A percentile compares a stretch with the other conserved stretches of the same genome.
Evolutionary conservation across 306 rosid genomes (phyloP).

Genomic region (Potentilla sterilis): DNA sequence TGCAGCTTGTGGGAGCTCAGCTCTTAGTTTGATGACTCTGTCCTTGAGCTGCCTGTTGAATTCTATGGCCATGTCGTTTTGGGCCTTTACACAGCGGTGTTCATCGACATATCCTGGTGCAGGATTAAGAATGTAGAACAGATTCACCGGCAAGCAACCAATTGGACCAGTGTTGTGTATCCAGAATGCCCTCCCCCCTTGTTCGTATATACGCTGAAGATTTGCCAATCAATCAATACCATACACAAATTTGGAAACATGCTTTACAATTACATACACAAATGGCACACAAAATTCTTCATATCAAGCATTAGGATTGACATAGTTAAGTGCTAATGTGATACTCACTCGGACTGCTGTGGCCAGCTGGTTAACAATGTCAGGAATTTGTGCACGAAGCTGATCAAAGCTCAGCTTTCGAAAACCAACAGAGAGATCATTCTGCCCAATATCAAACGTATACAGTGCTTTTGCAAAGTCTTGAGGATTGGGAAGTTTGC

Average conservation of each 20-base stretch:
- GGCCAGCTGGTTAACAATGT: constrained; percentile 72
- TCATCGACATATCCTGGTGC: constrained; percentile 56
- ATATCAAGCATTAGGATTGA: not conserved
- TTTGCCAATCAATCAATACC: not conserved
- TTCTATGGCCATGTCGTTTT: constrained; percentile 62
- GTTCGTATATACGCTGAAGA: constrained; percentile 53
- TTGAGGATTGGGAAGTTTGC: constrained; percentile 66
- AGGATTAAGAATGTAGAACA: constrained; percentile 61
- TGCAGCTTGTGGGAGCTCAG: constrained; percentile 81
- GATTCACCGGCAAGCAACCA: constrained; percentile 77
- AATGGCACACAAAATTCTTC: not conserved
- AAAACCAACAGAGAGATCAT: constrained; percentile 81
- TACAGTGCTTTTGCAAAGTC: constrained; percentile 83
- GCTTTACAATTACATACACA: not conserved
- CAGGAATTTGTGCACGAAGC: constrained; percentile 62
- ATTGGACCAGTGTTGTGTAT: constrained; percentile 90
- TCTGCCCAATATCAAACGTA: constrained; percentile 92
- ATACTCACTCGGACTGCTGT: constrained; percentile 67
- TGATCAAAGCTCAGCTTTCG: constrained; percentile 64
- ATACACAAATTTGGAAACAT: not conserved
- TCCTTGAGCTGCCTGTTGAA: constrained; percentile 70
- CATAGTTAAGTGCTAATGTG: not conserved
- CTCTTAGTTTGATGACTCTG: constrained; percentile 59
- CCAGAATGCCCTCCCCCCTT: constrained; percentile 89
- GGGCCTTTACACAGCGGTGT: constrained; percentile 66